These are phyloP conservation scores for Dictyostelium citrinum DNA, from an alignment of 78 protist genomes.

Conservation along the genomic window DNA sequence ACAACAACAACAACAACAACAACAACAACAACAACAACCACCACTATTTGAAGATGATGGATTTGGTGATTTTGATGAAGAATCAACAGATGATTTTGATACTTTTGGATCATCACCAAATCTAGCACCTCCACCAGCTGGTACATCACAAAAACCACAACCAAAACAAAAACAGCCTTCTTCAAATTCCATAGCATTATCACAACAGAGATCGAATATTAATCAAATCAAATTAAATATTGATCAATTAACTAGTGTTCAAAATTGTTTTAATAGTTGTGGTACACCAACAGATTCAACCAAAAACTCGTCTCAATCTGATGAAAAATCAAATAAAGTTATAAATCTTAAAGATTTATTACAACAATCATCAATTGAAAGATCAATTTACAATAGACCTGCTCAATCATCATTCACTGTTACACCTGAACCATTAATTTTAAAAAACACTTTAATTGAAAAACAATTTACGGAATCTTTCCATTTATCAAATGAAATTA, in stretches of 20 bases:
- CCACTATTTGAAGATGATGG: background rate
- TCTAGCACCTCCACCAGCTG: background rate
- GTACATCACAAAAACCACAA: background rate
- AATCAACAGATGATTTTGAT: slow-evolving; percentile 4
- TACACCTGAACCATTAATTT: slow-evolving; percentile 38
- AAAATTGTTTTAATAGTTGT: background rate
- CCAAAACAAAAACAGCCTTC: background rate
- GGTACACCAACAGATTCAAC: background rate
- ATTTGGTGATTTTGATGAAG: slow-evolving; percentile 1
- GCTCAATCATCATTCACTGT: slow-evolving; percentile 33
- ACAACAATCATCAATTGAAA: slow-evolving; percentile 3
- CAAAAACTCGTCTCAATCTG: background rate
- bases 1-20: background rate
- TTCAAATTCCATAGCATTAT: background rate
- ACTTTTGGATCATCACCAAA: background rate
- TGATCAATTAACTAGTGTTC: background rate
- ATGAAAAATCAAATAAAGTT: background rate
- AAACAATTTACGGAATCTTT: slow-evolving; percentile 27
- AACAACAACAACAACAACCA: background rate
- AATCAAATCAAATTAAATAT: background rate
- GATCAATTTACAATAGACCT: slow-evolving; percentile 17
- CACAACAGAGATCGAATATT: background rate
- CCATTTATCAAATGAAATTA: background rate
- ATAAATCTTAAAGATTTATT: slow-evolving; percentile 8
- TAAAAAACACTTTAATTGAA: slow-evolving; percentile 36